Conservation (phyloP, 306 rosid species). For the Prinsepia uniflora region DNA sequence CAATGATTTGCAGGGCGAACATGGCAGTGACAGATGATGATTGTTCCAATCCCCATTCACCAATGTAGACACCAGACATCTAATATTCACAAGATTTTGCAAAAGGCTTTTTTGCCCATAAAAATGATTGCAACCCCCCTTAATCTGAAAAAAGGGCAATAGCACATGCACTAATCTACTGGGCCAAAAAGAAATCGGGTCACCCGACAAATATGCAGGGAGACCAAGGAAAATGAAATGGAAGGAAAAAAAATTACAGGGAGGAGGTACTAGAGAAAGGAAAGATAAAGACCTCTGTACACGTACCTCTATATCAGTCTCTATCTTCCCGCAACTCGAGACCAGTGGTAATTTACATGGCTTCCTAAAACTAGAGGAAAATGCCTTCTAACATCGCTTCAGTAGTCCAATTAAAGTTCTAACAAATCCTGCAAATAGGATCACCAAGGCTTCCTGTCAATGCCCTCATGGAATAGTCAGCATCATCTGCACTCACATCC, state of each 20-base stretch:
- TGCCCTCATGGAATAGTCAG: conserved; percentile 53
- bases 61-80: conserved; percentile 46
- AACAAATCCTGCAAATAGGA: conserved; percentile 45
- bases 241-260: conserved; percentile 27
- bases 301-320: conserved; percentile 77
- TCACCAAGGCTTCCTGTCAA: conserved; percentile 40
- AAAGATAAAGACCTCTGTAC: conserved; percentile 85
- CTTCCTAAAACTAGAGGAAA: conserved; percentile 38
- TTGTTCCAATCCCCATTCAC: conserved; percentile 33
- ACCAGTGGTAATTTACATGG: conserved; percentile 85
- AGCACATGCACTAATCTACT: conserved; percentile 74
- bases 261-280: conserved; percentile 31
- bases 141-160: conserved; percentile 46
- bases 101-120: conserved; percentile 58
- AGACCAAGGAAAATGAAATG: conserved; percentile 25
- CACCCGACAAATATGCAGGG: conserved; percentile 48
- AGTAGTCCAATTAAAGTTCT: conserved; percentile 35
- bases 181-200: conserved; percentile 43
- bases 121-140: conserved; percentile 64
- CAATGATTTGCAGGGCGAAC: conserved; percentile 28
- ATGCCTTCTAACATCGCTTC: conserved; percentile 41
- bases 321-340: conserved; percentile 66
- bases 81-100: conserved; percentile 85
- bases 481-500: conserved; percentile 59
- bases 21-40: conserved; percentile 32